Percentiles rank a stretch among this genome's conserved stretches.
Evolutionary conservation across 768 basidiomycete genomes (phyloP).

Genomic region (Leccinum subgranulosum): DNA sequence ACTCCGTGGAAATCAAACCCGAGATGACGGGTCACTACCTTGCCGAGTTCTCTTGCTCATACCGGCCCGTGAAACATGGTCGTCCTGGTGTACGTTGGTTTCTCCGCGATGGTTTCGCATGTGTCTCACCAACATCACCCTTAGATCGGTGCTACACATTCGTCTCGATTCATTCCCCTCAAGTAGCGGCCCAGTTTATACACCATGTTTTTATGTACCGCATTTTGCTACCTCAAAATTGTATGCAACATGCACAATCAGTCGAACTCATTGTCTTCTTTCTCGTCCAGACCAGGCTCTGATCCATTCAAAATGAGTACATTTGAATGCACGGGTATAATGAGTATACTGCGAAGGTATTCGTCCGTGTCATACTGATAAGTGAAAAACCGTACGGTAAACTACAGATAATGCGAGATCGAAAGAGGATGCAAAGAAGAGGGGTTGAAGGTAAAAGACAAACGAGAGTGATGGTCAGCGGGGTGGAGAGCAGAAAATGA

Average conservation of each 20-base stretch:
- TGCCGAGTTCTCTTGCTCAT: conserved; percentile 94
- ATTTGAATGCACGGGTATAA: conserved; percentile 51
- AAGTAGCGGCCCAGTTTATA: conserved; percentile 58
- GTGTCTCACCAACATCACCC: conserved; percentile 12
- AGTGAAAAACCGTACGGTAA: conserved; percentile 44
- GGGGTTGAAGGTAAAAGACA: conserved; percentile 11
- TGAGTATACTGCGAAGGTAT: conserved; percentile 54
- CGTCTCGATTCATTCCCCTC: conserved; percentile 92
- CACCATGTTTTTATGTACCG: conserved; percentile 25
- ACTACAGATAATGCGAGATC: conserved; percentile 60
- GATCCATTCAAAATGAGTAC: conserved; percentile 38
- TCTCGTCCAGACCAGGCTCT: conserved; percentile 10
- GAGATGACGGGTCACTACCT: conserved; percentile 99
- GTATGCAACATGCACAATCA: conserved; percentile 36
- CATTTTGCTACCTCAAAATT: conserved; percentile 31
- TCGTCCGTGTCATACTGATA: conserved; percentile 61
- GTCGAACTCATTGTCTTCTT: background rate
- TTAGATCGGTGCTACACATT: conserved; percentile 89
- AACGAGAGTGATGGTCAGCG: conserved; percentile 29
- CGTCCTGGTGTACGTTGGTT: conserved; percentile 88
- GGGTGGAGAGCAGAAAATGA: conserved; percentile 26
- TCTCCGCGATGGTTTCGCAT: background rate
- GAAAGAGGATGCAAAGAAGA: conserved; percentile 32
- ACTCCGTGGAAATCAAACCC: conserved; percentile 98
- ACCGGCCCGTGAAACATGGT: conserved; percentile 99